These are phyloP conservation scores for Leptomonas pyrrhocoris DNA, from an alignment of 208 protist species.

Conservation along the genomic window DNA sequence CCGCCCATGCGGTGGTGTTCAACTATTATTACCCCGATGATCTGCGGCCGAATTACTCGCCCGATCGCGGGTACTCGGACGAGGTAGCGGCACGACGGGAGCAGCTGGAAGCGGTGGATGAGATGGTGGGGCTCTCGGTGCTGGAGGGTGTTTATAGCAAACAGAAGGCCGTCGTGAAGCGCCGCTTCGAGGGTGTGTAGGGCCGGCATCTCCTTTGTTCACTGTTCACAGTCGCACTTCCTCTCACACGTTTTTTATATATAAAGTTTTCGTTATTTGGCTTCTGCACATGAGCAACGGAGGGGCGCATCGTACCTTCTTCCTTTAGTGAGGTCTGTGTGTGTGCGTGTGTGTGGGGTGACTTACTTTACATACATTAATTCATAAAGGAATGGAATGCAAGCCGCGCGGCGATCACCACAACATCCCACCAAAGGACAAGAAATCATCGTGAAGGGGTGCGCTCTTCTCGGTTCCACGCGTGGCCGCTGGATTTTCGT, in stretches of 20 bases:
- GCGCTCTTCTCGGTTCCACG: too few species aligned
- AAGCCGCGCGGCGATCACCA: too few species aligned
- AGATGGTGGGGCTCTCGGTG: slow-evolving; percentile 79
- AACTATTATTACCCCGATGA: slow-evolving; percentile 85
- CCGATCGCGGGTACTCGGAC: slow-evolving; percentile 84
- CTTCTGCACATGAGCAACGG: too few species aligned
- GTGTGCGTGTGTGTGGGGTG: too few species aligned
- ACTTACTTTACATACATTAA: not conserved
- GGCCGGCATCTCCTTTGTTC: too few species aligned
- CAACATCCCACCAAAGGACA: slow-evolving; percentile 1
- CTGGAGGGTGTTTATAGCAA: slow-evolving; percentile 84
- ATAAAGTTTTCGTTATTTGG: too few species aligned
- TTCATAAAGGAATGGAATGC: too few species aligned
- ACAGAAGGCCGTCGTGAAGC: slow-evolving; percentile 62
- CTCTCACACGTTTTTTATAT: too few species aligned
- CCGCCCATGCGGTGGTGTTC: slow-evolving; percentile 79
- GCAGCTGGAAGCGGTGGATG: slow-evolving; percentile 72
- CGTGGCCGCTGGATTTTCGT: too few species aligned
- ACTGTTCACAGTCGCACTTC: too few species aligned
- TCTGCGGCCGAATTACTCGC: slow-evolving; percentile 74
- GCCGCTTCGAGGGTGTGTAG: slow-evolving; percentile 25
- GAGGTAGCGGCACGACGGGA: slow-evolving; percentile 71
- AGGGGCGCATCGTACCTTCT: not conserved
- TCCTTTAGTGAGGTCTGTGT: not conserved
- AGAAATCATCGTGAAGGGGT: too few species aligned